Evolutionary conservation across 345 rosid genomes (phyloP).

Genomic region (Lepidium sativum): DNA sequence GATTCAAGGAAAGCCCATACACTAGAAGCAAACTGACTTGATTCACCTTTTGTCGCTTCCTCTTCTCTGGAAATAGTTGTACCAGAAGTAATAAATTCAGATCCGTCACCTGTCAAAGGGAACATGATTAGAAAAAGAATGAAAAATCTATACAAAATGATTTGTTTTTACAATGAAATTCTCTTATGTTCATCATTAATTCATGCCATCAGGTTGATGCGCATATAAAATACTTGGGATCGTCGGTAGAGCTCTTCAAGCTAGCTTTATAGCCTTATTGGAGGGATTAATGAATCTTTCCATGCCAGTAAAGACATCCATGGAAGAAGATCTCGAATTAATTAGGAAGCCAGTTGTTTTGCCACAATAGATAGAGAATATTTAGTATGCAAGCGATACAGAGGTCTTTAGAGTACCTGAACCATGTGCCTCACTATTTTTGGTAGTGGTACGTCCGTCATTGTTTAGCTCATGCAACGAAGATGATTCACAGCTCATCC

Average conservation of each 20-base stretch:
- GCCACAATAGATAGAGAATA: neutral
- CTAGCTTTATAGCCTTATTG: neutral
- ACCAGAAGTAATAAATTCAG: neutral
- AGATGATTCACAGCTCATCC: constrained; percentile 23
- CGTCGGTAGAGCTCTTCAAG: neutral
- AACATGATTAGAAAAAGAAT: neutral
- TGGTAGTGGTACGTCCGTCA: neutral
- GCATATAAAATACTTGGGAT: neutral
- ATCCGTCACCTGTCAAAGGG: neutral
- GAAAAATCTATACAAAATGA: too few relatives aligned
- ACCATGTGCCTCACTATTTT: neutral
- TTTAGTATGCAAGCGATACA: too few relatives aligned
- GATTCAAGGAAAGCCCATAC: constrained; percentile 78
- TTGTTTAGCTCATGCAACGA: constrained; percentile 38
- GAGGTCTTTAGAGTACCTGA: constrained; percentile 4
- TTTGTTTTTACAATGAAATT: too few relatives aligned
- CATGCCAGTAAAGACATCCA: too few relatives aligned
- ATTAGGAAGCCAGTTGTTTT: neutral
- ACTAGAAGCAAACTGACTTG: constrained; percentile 51
- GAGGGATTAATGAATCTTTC: neutral
- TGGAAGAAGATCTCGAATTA: neutral
- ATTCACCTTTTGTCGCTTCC: constrained; percentile 5
- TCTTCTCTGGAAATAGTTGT: neutral
- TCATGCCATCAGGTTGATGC: neutral
- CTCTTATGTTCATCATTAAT: too few relatives aligned